Conservation (phyloP, 352 stramenopile genomes). For the Phytophthora cactorum region DNA sequence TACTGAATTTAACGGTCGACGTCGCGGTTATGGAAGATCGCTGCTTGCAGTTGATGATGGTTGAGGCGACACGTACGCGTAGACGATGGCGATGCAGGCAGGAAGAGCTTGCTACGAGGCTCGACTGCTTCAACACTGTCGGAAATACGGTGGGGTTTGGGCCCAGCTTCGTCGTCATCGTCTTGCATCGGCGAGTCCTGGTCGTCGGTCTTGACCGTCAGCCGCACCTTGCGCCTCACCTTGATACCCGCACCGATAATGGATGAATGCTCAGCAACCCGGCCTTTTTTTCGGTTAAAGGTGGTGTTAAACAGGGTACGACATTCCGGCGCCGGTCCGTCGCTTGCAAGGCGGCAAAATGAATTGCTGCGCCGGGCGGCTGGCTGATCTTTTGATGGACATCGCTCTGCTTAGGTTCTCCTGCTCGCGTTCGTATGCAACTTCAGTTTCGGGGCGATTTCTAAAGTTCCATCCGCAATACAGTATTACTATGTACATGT, state of each 20-base stretch:
- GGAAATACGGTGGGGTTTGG: not conserved
- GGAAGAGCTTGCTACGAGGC: not conserved
- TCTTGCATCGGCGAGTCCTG: not conserved
- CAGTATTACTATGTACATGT: no score
- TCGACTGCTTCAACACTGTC: not conserved
- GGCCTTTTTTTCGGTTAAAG: conserved; percentile 7
- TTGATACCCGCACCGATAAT: conserved; percentile 9
- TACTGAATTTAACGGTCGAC: conserved; percentile 17
- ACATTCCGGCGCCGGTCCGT: conserved; percentile 12
- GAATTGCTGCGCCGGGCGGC: conserved; percentile 9
- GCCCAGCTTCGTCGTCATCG: conserved; percentile 12
- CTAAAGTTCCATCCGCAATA: conserved; percentile 6
- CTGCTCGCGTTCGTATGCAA: conserved; percentile 8
- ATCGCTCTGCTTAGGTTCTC: conserved; percentile 8
- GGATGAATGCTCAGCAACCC: conserved; percentile 24
- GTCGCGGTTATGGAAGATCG: conserved; percentile 17
- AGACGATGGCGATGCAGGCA: not conserved
- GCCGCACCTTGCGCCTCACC: conserved; percentile 17
- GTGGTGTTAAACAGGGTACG: conserved; percentile 11
- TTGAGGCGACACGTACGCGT: not conserved
- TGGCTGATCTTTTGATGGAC: conserved; percentile 1
- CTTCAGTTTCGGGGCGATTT: conserved; percentile 19
- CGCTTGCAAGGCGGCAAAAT: conserved; percentile 1
- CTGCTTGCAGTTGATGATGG: conserved; percentile 5
- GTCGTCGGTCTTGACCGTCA: not conserved